Conservation (phyloP, 192 early-diverging fungal species). For the Phycomyces nitens region DNA sequence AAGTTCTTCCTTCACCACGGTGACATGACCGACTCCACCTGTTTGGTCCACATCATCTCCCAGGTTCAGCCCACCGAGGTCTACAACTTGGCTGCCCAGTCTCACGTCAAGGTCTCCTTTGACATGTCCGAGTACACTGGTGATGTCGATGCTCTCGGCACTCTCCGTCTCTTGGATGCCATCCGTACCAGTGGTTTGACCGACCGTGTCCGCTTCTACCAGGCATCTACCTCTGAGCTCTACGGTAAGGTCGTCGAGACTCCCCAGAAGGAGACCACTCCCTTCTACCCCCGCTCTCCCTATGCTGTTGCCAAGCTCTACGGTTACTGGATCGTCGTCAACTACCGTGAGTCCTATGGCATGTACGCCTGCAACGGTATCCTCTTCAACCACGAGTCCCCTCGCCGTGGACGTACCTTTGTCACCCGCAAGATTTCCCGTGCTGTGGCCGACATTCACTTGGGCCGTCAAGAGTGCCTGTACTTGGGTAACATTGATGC, state of each 20-base stretch:
- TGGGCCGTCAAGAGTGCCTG: conserved; percentile 63
- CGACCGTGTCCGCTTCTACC: conserved; percentile 58
- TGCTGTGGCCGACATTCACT: conserved; percentile 69
- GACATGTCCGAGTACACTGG: conserved; percentile 78
- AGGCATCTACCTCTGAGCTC: conserved; percentile 71
- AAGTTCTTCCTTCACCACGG: conserved; percentile 77
- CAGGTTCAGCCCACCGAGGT: conserved; percentile 73
- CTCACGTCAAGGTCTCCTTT: conserved; percentile 67
- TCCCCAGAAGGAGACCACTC: conserved; percentile 77
- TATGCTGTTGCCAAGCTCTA: conserved; percentile 83
- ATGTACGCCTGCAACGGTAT: conserved; percentile 82
- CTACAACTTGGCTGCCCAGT: conserved; percentile 78
- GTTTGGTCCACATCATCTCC: conserved; percentile 68
- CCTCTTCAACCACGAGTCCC: conserved; percentile 76
- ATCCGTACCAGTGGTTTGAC: conserved; percentile 72
- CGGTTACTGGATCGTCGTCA: conserved; percentile 77
- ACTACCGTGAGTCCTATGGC: conserved; percentile 76
- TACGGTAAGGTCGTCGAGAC: conserved; percentile 76
- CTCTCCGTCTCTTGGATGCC: conserved; percentile 72
- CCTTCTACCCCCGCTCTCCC: conserved; percentile 78
- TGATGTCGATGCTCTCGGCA: conserved; percentile 77
- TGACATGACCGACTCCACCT: conserved; percentile 76
- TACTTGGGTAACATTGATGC: conserved; percentile 77
- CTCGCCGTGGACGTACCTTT: conserved; percentile 70
- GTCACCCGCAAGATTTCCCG: conserved; percentile 77